Base-by-base conservation (phyloP, 371 early-diverging fungal species). In the Syncephalastrum monosporum region DNA sequence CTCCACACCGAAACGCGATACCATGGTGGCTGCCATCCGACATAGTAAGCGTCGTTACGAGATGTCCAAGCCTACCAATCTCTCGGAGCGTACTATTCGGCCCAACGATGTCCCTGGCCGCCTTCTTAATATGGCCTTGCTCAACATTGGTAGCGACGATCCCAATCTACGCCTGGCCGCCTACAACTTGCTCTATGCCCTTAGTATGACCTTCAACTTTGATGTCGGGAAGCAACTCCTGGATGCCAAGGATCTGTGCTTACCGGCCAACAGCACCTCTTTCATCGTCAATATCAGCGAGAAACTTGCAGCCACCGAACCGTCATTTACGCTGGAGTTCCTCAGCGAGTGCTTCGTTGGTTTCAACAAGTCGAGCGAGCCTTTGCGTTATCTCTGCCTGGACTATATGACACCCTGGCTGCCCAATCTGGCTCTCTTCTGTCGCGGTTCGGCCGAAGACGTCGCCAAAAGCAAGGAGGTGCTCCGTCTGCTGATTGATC, bases 31-130 rank as follows among this genome's bases (percentile, higher is more conserved):
- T 41, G 85, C 87, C 4, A 81, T 95, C 38, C 83, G 89, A 38
- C 84, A 83, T 55, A 86, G 89, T 10, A 87, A 87, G 43, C 77
- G 90, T 43, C 73, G 91, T 41, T 84, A 82, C 63, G 82, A 89
- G 47, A 72, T 83, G 60, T 77, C 90, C 19, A 84, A 83, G 45
- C 90, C 90, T 1, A 69, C 81, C 3, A 83, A 79, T 25, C 69
- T 87, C 24, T 74, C 81, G 0, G 87, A 91, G 51, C 82, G 92
- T 49, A 82, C 76, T 5, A 88, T 96, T 55, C 81, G 91, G 33
- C 95, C 96, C 3, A 82, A 84, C n/a, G 95, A 95, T 77, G 94
- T 95, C 2, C 93, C 96, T 0, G 97, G 95, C 14, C 89, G 92
- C 38, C 63, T 97, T 42, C 79, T 97, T 19, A 95, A 94, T 59